Evolutionary conservation across 2,329 filamentous ascomycete species (phyloP).

Genomic region (Colletotrichum echinochloae): DNA sequence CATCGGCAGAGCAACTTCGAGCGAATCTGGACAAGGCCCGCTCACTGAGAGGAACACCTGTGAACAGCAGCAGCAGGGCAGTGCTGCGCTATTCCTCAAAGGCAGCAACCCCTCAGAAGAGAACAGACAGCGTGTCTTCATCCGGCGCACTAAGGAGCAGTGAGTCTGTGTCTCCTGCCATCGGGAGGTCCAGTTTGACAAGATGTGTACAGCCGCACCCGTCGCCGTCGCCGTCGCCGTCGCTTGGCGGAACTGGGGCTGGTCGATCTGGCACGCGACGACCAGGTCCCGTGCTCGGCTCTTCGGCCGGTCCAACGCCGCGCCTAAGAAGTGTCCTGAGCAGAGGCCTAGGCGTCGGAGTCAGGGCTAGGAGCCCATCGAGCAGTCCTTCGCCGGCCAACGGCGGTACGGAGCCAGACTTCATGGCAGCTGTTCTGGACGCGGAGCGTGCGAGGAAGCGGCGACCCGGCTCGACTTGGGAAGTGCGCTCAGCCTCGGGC

Average conservation of each 20-base stretch:
- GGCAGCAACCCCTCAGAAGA: neutral
- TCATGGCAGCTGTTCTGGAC: slow-evolving; percentile 20
- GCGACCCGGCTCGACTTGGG: slow-evolving; percentile 18
- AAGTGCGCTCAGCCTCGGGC: slow-evolving; percentile 17
- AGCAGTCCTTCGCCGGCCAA: neutral
- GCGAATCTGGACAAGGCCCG: neutral
- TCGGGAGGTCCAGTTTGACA: neutral
- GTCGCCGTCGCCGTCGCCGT: neutral
- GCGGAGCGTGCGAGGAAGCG: slow-evolving; percentile 14
- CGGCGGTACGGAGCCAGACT: neutral
- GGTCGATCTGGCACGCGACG: neutral
- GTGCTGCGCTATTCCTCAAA: neutral
- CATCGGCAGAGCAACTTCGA: neutral
- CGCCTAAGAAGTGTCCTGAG: neutral
- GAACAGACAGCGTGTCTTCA: neutral
- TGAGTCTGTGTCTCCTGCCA: neutral
- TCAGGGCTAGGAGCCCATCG: neutral
- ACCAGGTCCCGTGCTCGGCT: neutral
- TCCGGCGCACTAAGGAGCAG: neutral
- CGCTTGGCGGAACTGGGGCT: neutral
- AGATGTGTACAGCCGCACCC: neutral
- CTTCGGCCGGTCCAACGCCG: neutral
- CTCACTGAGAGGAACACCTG: neutral
- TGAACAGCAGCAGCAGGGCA: slow-evolving; percentile 5
- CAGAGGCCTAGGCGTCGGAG: neutral